Evolutionary conservation across 1,139 yeast genomes (phyloP).

Genomic region (Suhomyces anneliseae): DNA sequence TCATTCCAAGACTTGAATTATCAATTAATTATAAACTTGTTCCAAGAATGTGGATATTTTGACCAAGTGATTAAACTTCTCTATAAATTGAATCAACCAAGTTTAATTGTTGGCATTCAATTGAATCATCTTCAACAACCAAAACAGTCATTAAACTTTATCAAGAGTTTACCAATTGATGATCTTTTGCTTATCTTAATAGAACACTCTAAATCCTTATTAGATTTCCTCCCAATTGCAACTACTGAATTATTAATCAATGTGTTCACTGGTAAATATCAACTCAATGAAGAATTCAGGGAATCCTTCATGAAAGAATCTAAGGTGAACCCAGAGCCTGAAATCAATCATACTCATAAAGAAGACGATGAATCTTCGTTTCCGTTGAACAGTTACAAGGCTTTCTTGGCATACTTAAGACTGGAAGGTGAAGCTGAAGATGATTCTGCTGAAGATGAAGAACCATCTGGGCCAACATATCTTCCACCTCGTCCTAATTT

Average conservation of each 20-base stretch:
- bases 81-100: constrained; percentile 69
- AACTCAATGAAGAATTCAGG: constrained; percentile 22
- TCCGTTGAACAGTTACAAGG: constrained; percentile 63
- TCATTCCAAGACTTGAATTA: constrained; percentile 56
- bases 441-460: background rate
- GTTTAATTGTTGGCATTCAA: constrained; percentile 74
- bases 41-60: constrained; percentile 75
- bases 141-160: constrained; percentile 60
- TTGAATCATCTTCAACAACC: constrained; percentile 67
- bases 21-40: constrained; percentile 66
- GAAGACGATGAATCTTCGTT: constrained; percentile 9
- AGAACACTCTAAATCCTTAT: constrained; percentile 63
- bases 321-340: constrained; percentile 1
- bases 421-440: constrained; percentile 3
- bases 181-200: constrained; percentile 73
- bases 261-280: constrained; percentile 83
- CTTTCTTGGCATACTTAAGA: constrained; percentile 64
- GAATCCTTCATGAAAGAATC: constrained; percentile 4
- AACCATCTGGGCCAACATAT: constrained; percentile 59
- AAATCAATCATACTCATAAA: constrained; percentile 1
- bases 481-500: constrained; percentile 90
- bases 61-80: constrained; percentile 72
- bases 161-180: constrained; percentile 70
- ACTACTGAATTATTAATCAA: constrained; percentile 81
- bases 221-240: constrained; percentile 73